These are phyloP conservation scores for Cytospora schulzeri DNA, from an alignment of 2,329 filamentous ascomycete species.

Conservation along the genomic window DNA sequence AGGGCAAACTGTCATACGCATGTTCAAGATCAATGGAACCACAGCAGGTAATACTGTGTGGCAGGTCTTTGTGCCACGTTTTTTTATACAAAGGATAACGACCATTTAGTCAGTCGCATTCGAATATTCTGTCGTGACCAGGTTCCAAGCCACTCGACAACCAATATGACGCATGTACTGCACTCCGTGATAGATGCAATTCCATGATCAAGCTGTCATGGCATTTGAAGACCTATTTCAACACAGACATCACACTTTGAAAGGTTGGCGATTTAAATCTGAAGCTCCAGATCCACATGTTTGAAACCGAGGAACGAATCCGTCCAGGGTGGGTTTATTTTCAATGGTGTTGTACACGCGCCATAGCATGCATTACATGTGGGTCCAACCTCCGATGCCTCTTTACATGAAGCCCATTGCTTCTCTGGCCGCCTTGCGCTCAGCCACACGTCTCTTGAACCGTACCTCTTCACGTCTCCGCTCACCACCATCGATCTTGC, in stretches of 20 bases:
- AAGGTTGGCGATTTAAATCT: no score
- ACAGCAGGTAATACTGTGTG: background rate
- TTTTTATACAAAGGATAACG: no score
- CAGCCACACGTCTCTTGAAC: constrained; percentile 80
- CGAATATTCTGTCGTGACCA: no score
- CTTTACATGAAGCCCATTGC: constrained; percentile 27
- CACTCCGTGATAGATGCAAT: no score
- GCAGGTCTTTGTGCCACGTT: background rate
- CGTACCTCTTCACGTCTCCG: constrained; percentile 82
- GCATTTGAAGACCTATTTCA: no score
- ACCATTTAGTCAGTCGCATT: no score
- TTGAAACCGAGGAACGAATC: background rate
- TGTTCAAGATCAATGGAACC: no score
- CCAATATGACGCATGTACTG: background rate
- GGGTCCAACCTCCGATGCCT: background rate
- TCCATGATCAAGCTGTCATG: no score
- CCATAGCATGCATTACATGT: background rate
- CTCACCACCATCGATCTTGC: constrained; percentile 96
- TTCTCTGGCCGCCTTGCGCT: constrained; percentile 68
- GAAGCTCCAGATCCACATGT: background rate
- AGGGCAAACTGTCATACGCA: no score
- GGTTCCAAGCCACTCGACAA: background rate
- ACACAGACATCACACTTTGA: no score
- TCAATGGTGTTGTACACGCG: background rate
- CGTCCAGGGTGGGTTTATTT: background rate